Evolutionary conservation across 1,284 basidiomycete genomes (phyloP).

Genomic region (Irpex sp.): DNA sequence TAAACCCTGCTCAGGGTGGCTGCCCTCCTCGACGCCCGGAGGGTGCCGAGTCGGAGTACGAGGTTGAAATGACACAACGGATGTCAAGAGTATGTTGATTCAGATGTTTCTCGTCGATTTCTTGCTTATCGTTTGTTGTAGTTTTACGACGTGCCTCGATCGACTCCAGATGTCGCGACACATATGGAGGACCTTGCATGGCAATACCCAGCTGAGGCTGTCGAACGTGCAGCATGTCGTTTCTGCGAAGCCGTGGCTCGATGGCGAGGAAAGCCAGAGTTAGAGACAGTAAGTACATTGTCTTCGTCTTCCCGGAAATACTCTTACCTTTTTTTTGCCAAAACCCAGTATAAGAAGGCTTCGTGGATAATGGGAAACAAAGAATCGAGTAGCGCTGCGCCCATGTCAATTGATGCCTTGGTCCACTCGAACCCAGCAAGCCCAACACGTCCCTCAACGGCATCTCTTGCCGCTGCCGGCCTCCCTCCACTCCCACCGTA

Average conservation of each 20-base stretch:
- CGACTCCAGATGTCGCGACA: conserved; percentile 68
- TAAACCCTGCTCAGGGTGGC: conserved; percentile 21
- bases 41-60: conserved; percentile 61
- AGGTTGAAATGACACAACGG: conserved; percentile 62
- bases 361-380: conserved; percentile 25
- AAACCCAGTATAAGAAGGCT: conserved; percentile 52
- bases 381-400: conserved; percentile 29
- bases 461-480: conserved; percentile 12
- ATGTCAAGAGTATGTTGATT: conserved; percentile 52
- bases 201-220: conserved; percentile 76
- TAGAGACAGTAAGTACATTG: conserved; percentile 58
- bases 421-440: conserved; percentile 63
- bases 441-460: conserved; percentile 31
- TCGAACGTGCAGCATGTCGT: conserved; percentile 70
- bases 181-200: conserved; percentile 79
- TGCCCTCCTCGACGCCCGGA: conserved; percentile 26
- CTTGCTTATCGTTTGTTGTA: conserved; percentile 24
- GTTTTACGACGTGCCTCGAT: conserved; percentile 71
- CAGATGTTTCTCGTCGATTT: conserved; percentile 4
- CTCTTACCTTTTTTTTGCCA: background rate
- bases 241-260: conserved; percentile 76
- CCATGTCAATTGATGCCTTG: conserved; percentile 57
- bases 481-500: conserved; percentile 18
- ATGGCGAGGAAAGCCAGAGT: conserved; percentile 79
- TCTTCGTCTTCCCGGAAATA: too few relatives aligned